Evolutionary conservation across 805 yeast genomes (phyloP), one percentile per base, ranked within the genome.

Genomic region (Suhomyces sp.): DNA sequence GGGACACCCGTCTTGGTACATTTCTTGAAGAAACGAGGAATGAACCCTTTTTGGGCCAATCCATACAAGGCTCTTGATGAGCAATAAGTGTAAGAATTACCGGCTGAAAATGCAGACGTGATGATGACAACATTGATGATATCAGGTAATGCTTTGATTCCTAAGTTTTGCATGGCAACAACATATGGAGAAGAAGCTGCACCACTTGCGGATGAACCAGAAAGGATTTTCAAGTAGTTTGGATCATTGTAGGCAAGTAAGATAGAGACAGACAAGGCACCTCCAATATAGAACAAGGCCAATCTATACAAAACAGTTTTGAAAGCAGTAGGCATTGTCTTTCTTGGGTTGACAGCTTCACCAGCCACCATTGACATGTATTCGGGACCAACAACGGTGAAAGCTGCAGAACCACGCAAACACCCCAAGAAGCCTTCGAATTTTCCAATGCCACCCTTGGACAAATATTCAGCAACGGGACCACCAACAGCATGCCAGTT

Each of bases 311-410:
- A 83, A 15, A 89, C 89, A 51, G 86, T 86, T 57, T 82, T 85
- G 73, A 85, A 88, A 0, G 96, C 96, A 29, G 77, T 77, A n/a
- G 94, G 91, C 63, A 90, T 71, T 5, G 83, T 83, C 50, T 79
- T 79, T 48, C 93, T 78, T 8, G 96, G 96, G 58, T 83, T 75
- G 31, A 78, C 72, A 2, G 89, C 83, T 65, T 90, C 96, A 45
- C 96, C 90, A 2, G 96, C 96, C 31, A 89, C 83, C 87, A 87
- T 85, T 1, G 93, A 79, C 33, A 90, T 81, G 60, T 87, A 87
- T 67, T 90, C 97, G 1, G 96, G 96, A 0, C 96, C 97, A 3
- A 89, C 89, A 57, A 87, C 83, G 15, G 94, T 86, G 65, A 86
- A 89, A 25, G 87, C 75, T 6, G 96, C 96, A 4, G 56, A 53